A percentile compares a stretch with the other conserved stretches of the same genome.
Conservation (phyloP, 2,329 filamentous ascomycete species). For the Thermothelomyces thermophilus region DNA sequence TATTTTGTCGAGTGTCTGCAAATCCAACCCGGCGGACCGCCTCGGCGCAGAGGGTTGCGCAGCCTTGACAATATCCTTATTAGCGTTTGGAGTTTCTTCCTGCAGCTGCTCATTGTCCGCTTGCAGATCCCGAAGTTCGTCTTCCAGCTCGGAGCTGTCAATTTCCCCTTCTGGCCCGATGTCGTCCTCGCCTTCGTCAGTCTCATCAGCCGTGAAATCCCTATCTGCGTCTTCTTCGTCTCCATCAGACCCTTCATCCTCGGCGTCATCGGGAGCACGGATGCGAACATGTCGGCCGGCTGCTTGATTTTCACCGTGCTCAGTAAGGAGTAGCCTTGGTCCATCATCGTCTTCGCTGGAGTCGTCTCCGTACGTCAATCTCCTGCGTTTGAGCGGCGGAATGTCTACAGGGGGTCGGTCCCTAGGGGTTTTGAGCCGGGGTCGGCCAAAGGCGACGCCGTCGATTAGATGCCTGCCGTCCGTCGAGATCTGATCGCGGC, state of each 20-base stretch:
- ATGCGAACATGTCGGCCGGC: slow-evolving; percentile 26
- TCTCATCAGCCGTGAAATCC: slow-evolving; percentile 17
- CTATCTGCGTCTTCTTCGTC: slow-evolving; percentile 10
- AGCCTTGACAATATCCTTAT: neutral
- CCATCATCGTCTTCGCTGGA: slow-evolving; percentile 35
- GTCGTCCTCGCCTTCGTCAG: slow-evolving; percentile 15
- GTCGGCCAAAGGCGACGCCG: slow-evolving; percentile 75
- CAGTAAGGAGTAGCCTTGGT: slow-evolving; percentile 23
- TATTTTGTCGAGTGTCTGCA: slow-evolving; percentile 30
- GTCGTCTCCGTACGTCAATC: slow-evolving; percentile 39
- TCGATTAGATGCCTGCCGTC: slow-evolving; percentile 80
- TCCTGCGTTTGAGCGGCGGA: slow-evolving; percentile 64
- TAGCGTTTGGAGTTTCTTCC: slow-evolving; percentile 18
- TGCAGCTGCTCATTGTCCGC: slow-evolving; percentile 11
- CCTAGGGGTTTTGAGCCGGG: slow-evolving; percentile 53
- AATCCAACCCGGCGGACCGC: slow-evolving; percentile 6
- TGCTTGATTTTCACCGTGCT: slow-evolving; percentile 29
- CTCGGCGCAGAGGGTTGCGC: neutral
- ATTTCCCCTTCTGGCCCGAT: slow-evolving; percentile 21
- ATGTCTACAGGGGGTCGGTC: slow-evolving; percentile 63
- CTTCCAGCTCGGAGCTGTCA: slow-evolving; percentile 19
- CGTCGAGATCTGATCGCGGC: slow-evolving; percentile 71
- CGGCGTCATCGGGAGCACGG: slow-evolving; percentile 30
- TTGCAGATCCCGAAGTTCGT: slow-evolving; percentile 21
- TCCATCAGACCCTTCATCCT: slow-evolving; percentile 18